phyloP scores from a whole-genome alignment of 495 filamentous ascomycete species.

The Chaetomium cochliodes region DNA sequence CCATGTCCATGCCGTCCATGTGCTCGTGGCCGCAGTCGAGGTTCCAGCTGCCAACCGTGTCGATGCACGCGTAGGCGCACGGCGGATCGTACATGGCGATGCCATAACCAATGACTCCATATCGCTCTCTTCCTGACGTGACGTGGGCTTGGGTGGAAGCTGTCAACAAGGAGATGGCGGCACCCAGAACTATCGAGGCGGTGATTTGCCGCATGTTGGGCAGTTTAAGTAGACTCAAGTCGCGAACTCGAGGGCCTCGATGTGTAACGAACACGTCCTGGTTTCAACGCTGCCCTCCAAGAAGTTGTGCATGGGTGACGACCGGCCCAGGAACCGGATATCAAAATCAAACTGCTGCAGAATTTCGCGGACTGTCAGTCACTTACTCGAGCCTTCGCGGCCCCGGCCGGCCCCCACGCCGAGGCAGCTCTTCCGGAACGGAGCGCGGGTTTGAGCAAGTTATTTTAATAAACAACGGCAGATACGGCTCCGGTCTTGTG shows the following conservation, averaged over 20 bases:
- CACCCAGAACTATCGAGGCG: neutral
- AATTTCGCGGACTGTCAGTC: neutral
- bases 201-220: neutral
- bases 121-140: neutral
- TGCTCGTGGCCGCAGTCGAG: neutral
- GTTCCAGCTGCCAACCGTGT: neutral
- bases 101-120: neutral
- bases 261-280: neutral
- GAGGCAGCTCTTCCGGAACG: neutral
- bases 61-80: neutral
- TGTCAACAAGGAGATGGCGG: neutral
- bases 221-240: neutral
- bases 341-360: too few relatives aligned
- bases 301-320: neutral
- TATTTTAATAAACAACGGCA: neutral
- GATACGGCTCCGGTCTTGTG: too few relatives aligned
- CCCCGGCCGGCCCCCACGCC: neutral
- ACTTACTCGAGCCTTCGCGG: neutral
- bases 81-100: neutral
- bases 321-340: too few relatives aligned
- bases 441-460: conserved; percentile 1
- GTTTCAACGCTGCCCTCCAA: neutral
- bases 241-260: neutral
- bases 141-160: neutral
- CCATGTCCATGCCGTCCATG: neutral